These are phyloP conservation scores for Pelargonium cotyledonis DNA, from an alignment of 441 rosid genomes.

Conservation along the genomic window DNA sequence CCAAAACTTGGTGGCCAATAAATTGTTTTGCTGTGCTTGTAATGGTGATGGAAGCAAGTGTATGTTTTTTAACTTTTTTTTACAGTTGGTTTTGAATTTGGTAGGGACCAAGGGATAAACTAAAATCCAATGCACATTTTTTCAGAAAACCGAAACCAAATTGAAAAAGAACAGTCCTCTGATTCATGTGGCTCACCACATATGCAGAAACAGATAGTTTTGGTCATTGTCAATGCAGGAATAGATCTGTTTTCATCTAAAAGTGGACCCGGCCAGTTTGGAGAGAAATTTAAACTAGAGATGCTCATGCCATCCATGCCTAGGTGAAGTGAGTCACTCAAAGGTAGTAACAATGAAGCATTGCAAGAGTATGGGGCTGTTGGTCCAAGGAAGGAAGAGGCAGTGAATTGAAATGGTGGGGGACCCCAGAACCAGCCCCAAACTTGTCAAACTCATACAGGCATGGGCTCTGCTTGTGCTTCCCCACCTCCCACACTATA, in stretches of 20 bases:
- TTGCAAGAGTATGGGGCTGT: not conserved
- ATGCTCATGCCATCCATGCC: not conserved
- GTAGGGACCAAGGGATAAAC: not conserved
- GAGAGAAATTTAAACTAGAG: not conserved
- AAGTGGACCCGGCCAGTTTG: not conserved
- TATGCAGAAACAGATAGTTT: not conserved
- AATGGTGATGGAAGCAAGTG: not conserved
- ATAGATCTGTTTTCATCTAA: not conserved
- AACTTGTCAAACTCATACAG: not conserved
- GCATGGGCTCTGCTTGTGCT: not conserved
- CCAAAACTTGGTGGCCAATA: not conserved
- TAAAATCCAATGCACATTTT: not conserved
- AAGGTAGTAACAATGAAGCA: too few species aligned
- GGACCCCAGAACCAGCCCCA: not conserved
- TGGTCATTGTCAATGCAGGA: not conserved
- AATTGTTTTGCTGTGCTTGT: not conserved
- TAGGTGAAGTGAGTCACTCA: not conserved
- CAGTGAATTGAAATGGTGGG: not conserved
- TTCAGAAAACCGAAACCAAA: not conserved
- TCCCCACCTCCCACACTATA: not conserved
- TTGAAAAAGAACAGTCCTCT: not conserved
- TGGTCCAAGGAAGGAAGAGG: not conserved
- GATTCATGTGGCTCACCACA: not conserved
- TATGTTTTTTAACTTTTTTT: not conserved
- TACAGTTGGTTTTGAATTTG: slow-evolving; percentile 1